Percentiles rank a stretch among this genome's conserved stretches.
Conservation (phyloP, 176 grass and related monocot species). For the Lolium perenne region DNA sequence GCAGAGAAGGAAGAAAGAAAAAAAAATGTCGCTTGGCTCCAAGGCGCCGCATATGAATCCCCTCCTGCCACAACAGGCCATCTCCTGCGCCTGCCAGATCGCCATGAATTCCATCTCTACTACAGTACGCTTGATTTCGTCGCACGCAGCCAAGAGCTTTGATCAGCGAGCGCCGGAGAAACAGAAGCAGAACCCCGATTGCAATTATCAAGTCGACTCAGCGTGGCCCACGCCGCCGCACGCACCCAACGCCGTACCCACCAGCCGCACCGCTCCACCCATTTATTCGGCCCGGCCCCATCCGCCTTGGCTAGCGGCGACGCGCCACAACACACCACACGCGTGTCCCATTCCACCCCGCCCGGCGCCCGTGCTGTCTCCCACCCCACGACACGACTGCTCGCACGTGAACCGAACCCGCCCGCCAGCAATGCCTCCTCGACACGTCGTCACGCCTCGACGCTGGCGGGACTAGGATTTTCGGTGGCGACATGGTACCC, state of each 20-base stretch:
- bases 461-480: background rate
- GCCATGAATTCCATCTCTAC: background rate
- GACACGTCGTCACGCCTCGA: conserved; percentile 2
- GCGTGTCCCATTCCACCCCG: background rate
- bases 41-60: background rate
- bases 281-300: background rate
- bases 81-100: background rate
- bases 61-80: background rate
- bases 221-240: conserved; percentile 4
- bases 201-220: background rate
- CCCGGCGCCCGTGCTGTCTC: conserved; percentile 43
- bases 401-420: conserved; percentile 42
- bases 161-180: background rate
- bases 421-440: background rate
- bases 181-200: background rate
- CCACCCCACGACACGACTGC: conserved; percentile 53
- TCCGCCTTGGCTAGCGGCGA: background rate
- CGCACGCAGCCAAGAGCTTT: background rate
- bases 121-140: too few relatives aligned
- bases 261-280: background rate
- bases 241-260: conserved; percentile 14
- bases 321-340: background rate
- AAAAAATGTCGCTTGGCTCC: too few relatives aligned
- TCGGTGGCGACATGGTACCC: background rate
- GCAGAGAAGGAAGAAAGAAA: too few relatives aligned